Conservation (phyloP, 2,329 filamentous ascomycete species). For the Chalaropsis ovoidea region DNA sequence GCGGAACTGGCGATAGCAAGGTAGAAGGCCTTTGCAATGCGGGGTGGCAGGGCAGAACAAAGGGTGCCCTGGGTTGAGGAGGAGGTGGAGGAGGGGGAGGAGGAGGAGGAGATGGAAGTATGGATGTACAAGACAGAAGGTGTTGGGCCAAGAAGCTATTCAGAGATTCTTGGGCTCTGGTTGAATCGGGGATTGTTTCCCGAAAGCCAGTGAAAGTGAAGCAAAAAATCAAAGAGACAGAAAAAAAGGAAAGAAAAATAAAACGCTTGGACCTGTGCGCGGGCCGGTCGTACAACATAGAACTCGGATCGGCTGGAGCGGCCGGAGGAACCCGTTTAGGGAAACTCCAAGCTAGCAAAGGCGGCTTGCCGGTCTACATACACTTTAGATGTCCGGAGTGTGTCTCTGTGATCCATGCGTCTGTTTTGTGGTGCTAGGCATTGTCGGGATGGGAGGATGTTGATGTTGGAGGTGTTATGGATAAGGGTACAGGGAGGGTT, state of each 20-base stretch:
- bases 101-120: background rate
- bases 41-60: background rate
- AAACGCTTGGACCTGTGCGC: background rate
- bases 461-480: too few species aligned
- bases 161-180: too few species aligned
- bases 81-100: background rate
- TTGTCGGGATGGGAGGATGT: too few species aligned
- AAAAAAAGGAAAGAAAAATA: background rate
- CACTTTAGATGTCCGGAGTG: background rate
- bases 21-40: background rate
- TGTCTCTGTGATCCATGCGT: too few species aligned
- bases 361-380: background rate
- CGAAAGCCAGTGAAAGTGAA: too few species aligned
- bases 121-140: background rate
- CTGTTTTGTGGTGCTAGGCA: too few species aligned
- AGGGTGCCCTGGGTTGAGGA: background rate
- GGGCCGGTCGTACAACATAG: background rate
- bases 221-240: background rate
- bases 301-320: slow-evolving; percentile 10
- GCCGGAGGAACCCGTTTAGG: background rate
- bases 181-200: background rate
- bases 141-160: background rate
- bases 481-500: too few species aligned
- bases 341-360: background rate
- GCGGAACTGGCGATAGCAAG: background rate